Evolutionary conservation across 805 yeast genomes (phyloP).

Genomic region (Phaffomyces opuntiae): DNA sequence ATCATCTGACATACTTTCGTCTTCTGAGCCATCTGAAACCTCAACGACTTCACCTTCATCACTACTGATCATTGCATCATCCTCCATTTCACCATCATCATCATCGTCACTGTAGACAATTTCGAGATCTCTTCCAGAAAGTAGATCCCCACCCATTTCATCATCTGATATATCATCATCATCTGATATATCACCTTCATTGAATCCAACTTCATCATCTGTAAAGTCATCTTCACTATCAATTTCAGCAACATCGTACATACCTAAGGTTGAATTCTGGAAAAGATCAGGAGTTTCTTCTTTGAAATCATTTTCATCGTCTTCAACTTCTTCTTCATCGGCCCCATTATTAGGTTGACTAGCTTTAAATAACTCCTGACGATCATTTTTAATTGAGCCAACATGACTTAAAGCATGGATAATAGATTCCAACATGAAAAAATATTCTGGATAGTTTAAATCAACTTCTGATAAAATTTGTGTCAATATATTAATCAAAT

Average conservation of each 20-base stretch:
- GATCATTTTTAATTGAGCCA: slow-evolving; percentile 49
- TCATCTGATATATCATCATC: slow-evolving; percentile 29
- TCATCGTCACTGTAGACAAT: slow-evolving; percentile 29
- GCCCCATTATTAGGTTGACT: slow-evolving; percentile 30
- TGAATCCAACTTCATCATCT: slow-evolving; percentile 41
- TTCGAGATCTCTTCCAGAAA: slow-evolving; percentile 18
- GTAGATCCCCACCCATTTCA: slow-evolving; percentile 15
- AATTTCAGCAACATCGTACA: slow-evolving; percentile 80
- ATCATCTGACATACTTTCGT: slow-evolving; percentile 12
- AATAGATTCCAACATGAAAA: slow-evolving; percentile 48
- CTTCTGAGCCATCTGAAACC: slow-evolving; percentile 9
- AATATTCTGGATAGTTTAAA: slow-evolving; percentile 63
- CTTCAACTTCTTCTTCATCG: slow-evolving; percentile 50
- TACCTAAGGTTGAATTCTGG: slow-evolving; percentile 84
- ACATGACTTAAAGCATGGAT: slow-evolving; percentile 52
- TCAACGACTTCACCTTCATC: slow-evolving; percentile 26
- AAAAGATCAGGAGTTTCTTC: slow-evolving; percentile 78
- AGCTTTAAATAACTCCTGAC: slow-evolving; percentile 51
- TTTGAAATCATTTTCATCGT: slow-evolving; percentile 48
- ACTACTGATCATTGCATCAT: slow-evolving; percentile 20
- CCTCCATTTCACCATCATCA: slow-evolving; percentile 28
- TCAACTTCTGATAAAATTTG: slow-evolving; percentile 59
- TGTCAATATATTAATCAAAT: slow-evolving; percentile 51
- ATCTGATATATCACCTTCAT: slow-evolving; percentile 32
- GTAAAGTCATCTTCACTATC: slow-evolving; percentile 58